phyloP scores from a whole-genome alignment of 2,329 filamentous ascomycete genomes.

The Cladosporium sp. region DNA sequence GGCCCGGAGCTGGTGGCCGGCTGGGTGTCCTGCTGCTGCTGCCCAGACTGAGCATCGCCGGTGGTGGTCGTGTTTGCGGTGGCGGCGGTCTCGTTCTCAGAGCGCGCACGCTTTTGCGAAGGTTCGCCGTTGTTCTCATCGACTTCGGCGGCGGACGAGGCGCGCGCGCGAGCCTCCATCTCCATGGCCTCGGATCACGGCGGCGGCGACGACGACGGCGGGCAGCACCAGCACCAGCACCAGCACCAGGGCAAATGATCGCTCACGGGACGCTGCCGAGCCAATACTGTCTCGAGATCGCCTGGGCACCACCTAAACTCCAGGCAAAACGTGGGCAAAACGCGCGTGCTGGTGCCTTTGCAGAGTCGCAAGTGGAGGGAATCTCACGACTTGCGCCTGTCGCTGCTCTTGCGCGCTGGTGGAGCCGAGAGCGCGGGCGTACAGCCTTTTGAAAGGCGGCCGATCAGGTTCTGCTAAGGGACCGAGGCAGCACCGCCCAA shows the following conservation, averaged over 20 bases:
- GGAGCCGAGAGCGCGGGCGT: conserved; percentile 9
- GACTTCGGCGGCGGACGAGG: conserved; percentile 20
- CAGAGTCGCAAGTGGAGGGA: conserved; percentile 16
- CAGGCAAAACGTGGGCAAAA: conserved; percentile 9
- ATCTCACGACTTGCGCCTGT: not conserved
- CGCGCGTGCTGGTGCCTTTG: conserved; percentile 8
- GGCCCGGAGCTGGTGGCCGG: conserved; percentile 16
- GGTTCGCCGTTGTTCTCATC: conserved; percentile 24
- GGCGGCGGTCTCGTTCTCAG: conserved; percentile 19
- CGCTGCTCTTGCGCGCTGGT: conserved; percentile 1
- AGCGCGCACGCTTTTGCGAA: conserved; percentile 24
- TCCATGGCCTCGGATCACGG: conserved; percentile 8
- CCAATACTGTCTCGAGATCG: conserved; percentile 11
- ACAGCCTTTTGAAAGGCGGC: conserved; percentile 8
- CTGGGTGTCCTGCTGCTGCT: conserved; percentile 12
- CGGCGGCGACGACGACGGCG: not conserved
- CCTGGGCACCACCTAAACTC: conserved; percentile 14
- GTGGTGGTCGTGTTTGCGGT: conserved; percentile 6
- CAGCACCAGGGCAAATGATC: not conserved
- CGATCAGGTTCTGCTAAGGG: not conserved
- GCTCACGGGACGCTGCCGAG: conserved; percentile 12
- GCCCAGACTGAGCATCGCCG: not conserved
- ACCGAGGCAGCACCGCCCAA: conserved; percentile 5
- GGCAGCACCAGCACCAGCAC: too few relatives aligned
- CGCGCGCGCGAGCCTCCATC: conserved; percentile 16